Evolutionary conservation across 805 yeast genomes (phyloP), one percentile per base, ranked within the genome.

Genomic region (Metschnikowia continentalis): DNA sequence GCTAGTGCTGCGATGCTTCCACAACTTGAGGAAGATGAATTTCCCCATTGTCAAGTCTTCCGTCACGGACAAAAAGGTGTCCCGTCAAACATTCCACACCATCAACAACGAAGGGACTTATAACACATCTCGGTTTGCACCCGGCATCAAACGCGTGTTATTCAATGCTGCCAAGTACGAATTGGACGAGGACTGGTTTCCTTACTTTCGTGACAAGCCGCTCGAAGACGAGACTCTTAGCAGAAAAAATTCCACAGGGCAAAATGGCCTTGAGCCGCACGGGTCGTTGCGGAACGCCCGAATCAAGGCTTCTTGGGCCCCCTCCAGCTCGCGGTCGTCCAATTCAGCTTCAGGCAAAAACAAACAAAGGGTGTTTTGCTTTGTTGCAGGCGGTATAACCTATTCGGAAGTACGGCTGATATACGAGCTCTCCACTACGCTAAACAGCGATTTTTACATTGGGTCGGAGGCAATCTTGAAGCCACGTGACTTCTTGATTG

Each of bases 371-470:
- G 74, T 91, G 6, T 80, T 91, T 56, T 80, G 90, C 50, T 94
- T 83, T 62, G 79, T 90, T 26, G 86, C 96, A 1, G 99, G 99
- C 20, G 99, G 98, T 7, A 68, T 88, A 19, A 89, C 98, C 0
- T 81, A 85, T 57, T 79, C 91, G 2, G 99, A 94, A 66, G 71
- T 86, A 30, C 79, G 92, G 54, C 78, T 88, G 11, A 83, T 84
- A 3, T 84, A 88, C 59, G 92, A 88, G 55, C 74, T 90, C 43
- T 79, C 89, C 7, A 67, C 71, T 15, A 66, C 76, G 42, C 74
- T 81, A 51, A 81, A 86, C 61, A 84, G 82, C 62, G 96, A 90
- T 54, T 78, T 94, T 15, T 81, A 85, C 53, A 70, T 52, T 32
- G 58, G 59, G 23, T 56, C 60, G 5, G 60, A 57, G 40, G 52